These are phyloP conservation scores for Aegilops tauschii DNA, from an alignment of 176 grass and related monocot genomes.

Conservation along the genomic window DNA sequence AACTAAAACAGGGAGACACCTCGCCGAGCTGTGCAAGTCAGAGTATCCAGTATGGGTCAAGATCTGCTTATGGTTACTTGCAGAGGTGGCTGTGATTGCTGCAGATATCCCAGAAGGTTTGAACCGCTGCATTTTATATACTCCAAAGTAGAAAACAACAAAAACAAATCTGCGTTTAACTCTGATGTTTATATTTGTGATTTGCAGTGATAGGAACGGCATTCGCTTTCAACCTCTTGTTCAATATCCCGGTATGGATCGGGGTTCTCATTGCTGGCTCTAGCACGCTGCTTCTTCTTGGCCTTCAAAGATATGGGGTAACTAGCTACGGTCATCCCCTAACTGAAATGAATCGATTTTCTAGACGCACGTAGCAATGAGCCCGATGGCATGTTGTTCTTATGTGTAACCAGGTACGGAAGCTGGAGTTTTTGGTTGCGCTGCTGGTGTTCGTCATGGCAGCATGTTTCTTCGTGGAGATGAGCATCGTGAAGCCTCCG, in stretches of 20 bases:
- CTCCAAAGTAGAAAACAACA: background rate
- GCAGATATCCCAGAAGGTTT: conserved; percentile 84
- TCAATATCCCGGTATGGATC: conserved; percentile 76
- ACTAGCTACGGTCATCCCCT: background rate
- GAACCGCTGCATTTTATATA: background rate
- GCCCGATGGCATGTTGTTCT: background rate
- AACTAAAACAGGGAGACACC: conserved; percentile 50
- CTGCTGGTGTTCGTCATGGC: conserved; percentile 70
- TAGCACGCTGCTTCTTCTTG: conserved; percentile 74
- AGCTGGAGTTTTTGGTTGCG: conserved; percentile 64
- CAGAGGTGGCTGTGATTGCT: conserved; percentile 82
- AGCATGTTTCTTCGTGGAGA: conserved; percentile 67
- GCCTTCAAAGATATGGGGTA: conserved; percentile 88
- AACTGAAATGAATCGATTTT: background rate
- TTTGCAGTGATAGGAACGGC: conserved; percentile 76
- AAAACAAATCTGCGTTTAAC: background rate
- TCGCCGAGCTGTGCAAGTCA: conserved; percentile 73
- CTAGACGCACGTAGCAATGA: background rate
- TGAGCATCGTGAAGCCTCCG: conserved; percentile 71
- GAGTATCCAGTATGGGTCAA: conserved; percentile 68
- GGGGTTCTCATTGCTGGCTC: conserved; percentile 91
- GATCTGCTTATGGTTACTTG: conserved; percentile 63
- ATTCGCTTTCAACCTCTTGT: conserved; percentile 84
- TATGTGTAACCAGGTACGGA: conserved; percentile 39
- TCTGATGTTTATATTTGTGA: background rate